Percentiles rank a stretch among this genome's conserved stretches.
Evolutionary conservation across 441 rosid species (phyloP).

Genomic region (Rhodomyrtus psidioides): DNA sequence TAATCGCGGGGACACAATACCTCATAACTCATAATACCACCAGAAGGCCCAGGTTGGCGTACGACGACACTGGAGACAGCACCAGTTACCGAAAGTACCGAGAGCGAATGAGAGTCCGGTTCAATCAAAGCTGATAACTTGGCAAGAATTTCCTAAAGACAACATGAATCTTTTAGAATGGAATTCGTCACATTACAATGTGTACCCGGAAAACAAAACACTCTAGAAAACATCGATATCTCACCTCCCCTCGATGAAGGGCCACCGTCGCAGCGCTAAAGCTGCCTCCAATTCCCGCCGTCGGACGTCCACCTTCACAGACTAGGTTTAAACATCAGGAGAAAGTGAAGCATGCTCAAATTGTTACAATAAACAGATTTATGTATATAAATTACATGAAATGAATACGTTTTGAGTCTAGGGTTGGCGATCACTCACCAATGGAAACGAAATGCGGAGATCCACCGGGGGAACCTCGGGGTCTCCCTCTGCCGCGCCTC

Average conservation of each 20-base stretch:
- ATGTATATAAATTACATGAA: background rate
- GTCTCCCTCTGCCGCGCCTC: constrained; percentile 30
- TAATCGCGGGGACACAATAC: constrained; percentile 3
- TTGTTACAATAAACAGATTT: background rate
- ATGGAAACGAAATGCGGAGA: constrained; percentile 10
- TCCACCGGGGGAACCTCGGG: constrained; percentile 26
- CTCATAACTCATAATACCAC: constrained; percentile 23
- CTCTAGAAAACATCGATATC: background rate
- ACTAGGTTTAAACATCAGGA: background rate
- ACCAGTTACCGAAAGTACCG: constrained; percentile 38
- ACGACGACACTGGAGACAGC: constrained; percentile 21
- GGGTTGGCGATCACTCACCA: constrained; percentile 10
- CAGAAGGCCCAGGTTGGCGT: constrained; percentile 15
- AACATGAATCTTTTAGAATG: background rate
- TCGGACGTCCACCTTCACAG: constrained; percentile 13
- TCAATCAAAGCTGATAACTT: constrained; percentile 15
- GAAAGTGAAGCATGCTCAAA: background rate
- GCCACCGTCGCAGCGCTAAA: constrained; percentile 19
- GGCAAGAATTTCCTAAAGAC: constrained; percentile 22
- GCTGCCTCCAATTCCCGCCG: constrained; percentile 21
- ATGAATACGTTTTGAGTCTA: background rate
- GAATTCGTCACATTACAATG: background rate
- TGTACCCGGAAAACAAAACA: background rate
- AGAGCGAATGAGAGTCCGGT: constrained; percentile 18
- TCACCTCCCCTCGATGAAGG: constrained; percentile 36